Evolutionary conservation across 768 basidiomycete species (phyloP), one percentile per base, ranked within the genome.

Genomic region (Rhizopogon vinicolor): DNA sequence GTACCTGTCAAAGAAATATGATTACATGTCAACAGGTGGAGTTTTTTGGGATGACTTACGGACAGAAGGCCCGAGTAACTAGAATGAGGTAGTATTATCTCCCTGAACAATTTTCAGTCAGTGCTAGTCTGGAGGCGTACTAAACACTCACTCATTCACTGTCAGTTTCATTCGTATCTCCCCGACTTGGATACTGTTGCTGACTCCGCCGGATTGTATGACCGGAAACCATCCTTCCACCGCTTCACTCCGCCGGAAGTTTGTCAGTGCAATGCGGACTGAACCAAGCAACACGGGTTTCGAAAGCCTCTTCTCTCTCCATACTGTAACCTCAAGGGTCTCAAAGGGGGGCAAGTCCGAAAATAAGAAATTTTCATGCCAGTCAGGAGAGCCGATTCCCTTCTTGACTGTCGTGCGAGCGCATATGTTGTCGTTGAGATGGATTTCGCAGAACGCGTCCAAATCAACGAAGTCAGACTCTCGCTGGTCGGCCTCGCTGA

Each of bases 181-280:
- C 39, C 92, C 92, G 6, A 84, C 78, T 63, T 88, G 86, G 43
- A 82, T 63, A 61, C 84, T 80, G 22, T 74, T 74, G 31, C 76
- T 71, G 41, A 75, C 64, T 9, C 76, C 69, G 40, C 78, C 81
- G 41, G 73, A 65, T 42, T 80, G 78, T 51, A 88, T 72, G 3
- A 92, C 81, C 13, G 91, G 87, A 68, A 85, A 93, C 89, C 89
- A 94, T 13, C 92, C 92, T 65, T 94, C 91, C 5, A 90, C 78
- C 3, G 73, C 67, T 60, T 91, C 88, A 16, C 85, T 83, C 25
- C 91, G 78, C 22, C 86, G 81, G 62, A 93, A 89, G 63, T 87
- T 89, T 8, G 71, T 71, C 22, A 93, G 75, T 1, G 84, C 74
- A 51, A 95, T 82, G 22, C 76, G 77, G 19, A 86, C 78, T 28